phyloP scores from a whole-genome alignment of 169 alveolate species.

The Plasmodium knowlesi region DNA sequence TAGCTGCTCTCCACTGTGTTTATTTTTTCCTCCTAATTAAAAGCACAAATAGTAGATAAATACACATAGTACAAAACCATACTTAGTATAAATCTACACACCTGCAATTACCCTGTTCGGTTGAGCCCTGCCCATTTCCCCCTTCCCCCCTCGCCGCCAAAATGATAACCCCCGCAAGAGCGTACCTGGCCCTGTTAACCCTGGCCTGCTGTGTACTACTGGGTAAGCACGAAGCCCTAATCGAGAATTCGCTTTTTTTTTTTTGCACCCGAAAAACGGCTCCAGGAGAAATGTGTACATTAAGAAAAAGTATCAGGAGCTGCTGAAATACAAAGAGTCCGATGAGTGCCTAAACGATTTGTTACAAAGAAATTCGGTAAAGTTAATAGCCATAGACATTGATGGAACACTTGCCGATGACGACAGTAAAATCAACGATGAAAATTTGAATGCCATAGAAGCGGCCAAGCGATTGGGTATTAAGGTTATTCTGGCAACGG shows the following conservation, averaged over 20 bases:
- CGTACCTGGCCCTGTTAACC: not conserved
- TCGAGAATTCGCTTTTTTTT: slow-evolving; percentile 66
- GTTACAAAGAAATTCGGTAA: slow-evolving; percentile 10
- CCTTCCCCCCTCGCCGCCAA: not conserved
- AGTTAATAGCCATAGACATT: slow-evolving; percentile 44
- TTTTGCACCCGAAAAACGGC: slow-evolving; percentile 61
- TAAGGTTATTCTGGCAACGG: slow-evolving; percentile 53
- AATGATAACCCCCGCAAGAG: slow-evolving; percentile 1
- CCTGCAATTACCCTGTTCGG: not conserved
- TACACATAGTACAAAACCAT: not conserved
- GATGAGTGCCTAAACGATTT: slow-evolving; percentile 24
- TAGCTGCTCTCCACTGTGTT: not conserved
- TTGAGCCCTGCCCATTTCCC: not conserved
- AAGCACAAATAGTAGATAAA: not conserved
- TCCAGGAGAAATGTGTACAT: slow-evolving; percentile 1
- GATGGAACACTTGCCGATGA: slow-evolving; percentile 69
- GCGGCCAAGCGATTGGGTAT: slow-evolving; percentile 16
- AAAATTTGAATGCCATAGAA: slow-evolving; percentile 11
- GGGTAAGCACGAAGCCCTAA: not conserved
- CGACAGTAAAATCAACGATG: not conserved
- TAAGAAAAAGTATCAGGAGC: not conserved
- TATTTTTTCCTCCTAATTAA: not conserved
- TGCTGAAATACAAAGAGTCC: slow-evolving; percentile 21
- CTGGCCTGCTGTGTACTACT: not conserved
- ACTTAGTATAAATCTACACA: not conserved